Percentiles rank a stretch among this genome's conserved stretches.
These are phyloP conservation scores for Centrapalus pauciflorus DNA, from an alignment of 129 eudicot genomes.

Conservation along the genomic window DNA sequence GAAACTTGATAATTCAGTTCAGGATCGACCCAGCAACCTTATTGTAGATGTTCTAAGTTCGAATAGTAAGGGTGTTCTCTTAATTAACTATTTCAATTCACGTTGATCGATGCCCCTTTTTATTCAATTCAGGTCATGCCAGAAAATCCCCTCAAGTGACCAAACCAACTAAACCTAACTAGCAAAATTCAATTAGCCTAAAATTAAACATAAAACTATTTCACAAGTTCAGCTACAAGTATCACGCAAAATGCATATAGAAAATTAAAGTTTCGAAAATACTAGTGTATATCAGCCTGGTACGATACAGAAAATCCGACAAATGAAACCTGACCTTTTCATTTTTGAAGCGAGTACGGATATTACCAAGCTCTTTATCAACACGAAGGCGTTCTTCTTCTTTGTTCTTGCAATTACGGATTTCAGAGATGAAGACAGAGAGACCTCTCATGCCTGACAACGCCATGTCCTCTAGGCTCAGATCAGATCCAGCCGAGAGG, in stretches of 20 bases:
- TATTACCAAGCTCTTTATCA: constrained; percentile 91
- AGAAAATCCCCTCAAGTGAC: constrained; percentile 6
- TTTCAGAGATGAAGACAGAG: constrained; percentile 91
- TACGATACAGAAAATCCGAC: not conserved
- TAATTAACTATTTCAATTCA: not conserved
- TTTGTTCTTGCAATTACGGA: constrained; percentile 96
- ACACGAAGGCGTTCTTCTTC: constrained; percentile 93
- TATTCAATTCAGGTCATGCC: not conserved
- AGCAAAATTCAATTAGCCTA: constrained; percentile 8
- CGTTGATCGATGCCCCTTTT: not conserved
- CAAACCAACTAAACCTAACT: constrained; percentile 22
- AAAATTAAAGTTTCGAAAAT: not conserved
- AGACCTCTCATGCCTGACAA: constrained; percentile 97
- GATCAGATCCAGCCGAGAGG: constrained; percentile 61
- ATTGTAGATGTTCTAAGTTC: not conserved
- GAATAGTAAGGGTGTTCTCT: not conserved
- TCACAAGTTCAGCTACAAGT: constrained; percentile 4
- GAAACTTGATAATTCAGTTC: not conserved
- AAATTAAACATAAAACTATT: constrained; percentile 9
- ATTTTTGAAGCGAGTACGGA: constrained; percentile 82
- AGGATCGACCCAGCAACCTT: not conserved
- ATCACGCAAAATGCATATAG: not conserved
- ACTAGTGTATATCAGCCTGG: not conserved
- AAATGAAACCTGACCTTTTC: constrained; percentile 54
- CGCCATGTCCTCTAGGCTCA: constrained; percentile 56